Evolutionary conservation across 106 monocot genomes (phyloP).

Genomic region (Dioscorea alata): DNA sequence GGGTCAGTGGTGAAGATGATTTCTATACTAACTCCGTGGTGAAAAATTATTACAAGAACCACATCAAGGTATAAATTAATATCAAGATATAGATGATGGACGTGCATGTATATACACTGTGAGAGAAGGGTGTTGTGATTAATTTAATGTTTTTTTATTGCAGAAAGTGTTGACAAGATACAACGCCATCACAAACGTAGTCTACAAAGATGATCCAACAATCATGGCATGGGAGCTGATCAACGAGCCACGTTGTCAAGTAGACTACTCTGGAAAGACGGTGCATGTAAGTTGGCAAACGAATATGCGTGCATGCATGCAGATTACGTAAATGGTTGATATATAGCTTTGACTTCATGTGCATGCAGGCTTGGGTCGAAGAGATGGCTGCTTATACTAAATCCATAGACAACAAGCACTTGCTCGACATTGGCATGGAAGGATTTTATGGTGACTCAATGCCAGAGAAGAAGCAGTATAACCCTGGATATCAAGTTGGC

Average conservation of each 20-base stretch:
- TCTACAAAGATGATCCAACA: conserved; percentile 44
- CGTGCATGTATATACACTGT: not conserved
- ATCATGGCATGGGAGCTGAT: conserved; percentile 63
- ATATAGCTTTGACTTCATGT: no score
- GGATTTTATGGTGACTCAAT: conserved; percentile 43
- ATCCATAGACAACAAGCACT: conserved; percentile 33
- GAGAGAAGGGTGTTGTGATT: not conserved
- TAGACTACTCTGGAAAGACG: conserved; percentile 30
- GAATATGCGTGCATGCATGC: not conserved
- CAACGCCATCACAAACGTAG: conserved; percentile 28
- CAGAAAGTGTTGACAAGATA: conserved; percentile 34
- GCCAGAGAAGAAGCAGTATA: conserved; percentile 32
- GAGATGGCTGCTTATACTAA: conserved; percentile 48
- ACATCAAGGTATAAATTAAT: conserved; percentile 25
- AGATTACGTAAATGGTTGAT: not conserved
- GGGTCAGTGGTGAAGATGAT: conserved; percentile 26
- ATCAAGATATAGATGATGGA: not conserved
- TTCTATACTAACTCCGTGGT: conserved; percentile 41
- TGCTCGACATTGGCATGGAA: conserved; percentile 50
- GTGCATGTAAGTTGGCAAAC: conserved; percentile 15
- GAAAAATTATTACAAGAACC: conserved; percentile 48
- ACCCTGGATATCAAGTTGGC: conserved; percentile 36
- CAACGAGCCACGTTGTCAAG: conserved; percentile 43
- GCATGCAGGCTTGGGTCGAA: conserved; percentile 32
- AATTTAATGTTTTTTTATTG: not conserved